These are phyloP conservation scores for Exobasidium cylindrosporum DNA, from an alignment of 1,284 basidiomycete species.

Conservation along the genomic window DNA sequence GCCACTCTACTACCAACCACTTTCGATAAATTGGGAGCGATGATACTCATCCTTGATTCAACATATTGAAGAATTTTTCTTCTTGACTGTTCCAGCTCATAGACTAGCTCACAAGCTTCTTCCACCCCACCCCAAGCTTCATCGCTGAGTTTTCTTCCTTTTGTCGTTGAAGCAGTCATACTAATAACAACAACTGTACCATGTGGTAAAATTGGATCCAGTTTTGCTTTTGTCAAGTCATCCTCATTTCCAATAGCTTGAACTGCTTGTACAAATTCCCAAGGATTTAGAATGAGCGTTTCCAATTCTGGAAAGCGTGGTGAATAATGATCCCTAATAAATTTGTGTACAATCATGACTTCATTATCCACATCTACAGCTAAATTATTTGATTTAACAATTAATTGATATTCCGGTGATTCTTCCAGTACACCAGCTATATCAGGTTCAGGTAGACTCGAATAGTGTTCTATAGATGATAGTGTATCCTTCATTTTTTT, in stretches of 20 bases:
- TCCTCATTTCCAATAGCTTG: slow-evolving; percentile 75
- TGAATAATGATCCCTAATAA: slow-evolving; percentile 96
- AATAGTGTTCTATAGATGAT: slow-evolving; percentile 84
- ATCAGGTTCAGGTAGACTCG: slow-evolving; percentile 69
- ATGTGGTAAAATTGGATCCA: slow-evolving; percentile 77
- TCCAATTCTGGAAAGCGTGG: slow-evolving; percentile 95
- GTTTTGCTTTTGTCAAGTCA: slow-evolving; percentile 78
- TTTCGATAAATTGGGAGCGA: slow-evolving; percentile 95
- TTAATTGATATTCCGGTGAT: slow-evolving; percentile 92
- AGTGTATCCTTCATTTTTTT: slow-evolving; percentile 81
- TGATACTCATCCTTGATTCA: slow-evolving; percentile 94
- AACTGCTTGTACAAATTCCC: slow-evolving; percentile 89
- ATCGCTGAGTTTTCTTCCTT: slow-evolving; percentile 70
- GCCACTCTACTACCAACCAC: slow-evolving; percentile 98
- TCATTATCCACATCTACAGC: slow-evolving; percentile 99
- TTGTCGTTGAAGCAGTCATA: slow-evolving; percentile 80
- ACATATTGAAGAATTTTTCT: slow-evolving; percentile 97
- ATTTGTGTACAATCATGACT: slow-evolving; percentile 96
- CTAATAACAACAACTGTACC: slow-evolving; percentile 94
- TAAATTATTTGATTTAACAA: slow-evolving; percentile 95
- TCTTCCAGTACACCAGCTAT: slow-evolving; percentile 76
- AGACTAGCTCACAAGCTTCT: slow-evolving; percentile 81
- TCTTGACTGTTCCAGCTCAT: slow-evolving; percentile 79
- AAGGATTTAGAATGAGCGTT: slow-evolving; percentile 84
- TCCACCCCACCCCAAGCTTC: slow-evolving; percentile 76